Evolutionary conservation across 2,329 filamentous ascomycete species (phyloP), one percentile per base, ranked within the genome.

Genomic region (Fusarium floridanum): DNA sequence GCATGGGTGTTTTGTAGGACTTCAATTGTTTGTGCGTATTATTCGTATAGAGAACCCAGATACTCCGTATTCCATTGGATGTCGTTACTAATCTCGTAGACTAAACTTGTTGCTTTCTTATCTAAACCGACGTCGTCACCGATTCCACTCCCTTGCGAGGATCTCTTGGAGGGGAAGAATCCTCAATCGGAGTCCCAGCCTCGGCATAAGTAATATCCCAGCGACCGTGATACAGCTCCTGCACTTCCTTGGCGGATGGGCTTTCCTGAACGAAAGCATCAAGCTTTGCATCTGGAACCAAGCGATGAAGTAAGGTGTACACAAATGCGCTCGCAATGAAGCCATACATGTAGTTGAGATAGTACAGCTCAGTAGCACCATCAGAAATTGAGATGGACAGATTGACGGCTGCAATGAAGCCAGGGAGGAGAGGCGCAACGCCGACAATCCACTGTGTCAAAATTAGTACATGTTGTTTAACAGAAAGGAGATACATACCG

Each of bases 401-500:
- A 57, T 84, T 82, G 12, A 86, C 81, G 5, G 84, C 81, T 2
- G 82, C 81, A 8, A 86, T 77, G 67, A 87, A 85, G 14, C 85
- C 85, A 0, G 85, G 85, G 59, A 87, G 70, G 5, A 80, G 81
- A 1, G 85, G 85, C 0, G 77, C 79, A 5, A 84, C 82, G 6
- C 84, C 84, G 22, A 82, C 74, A 22, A 82, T 66, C 83, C 85
- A 86, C 82, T 86, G 34, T 2, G 8, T 1, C 4, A 16, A 22
- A 12, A 48, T 76, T 53, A 73, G 68, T 27, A 2, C 32, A 5
- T 14, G 17, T 27, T n/a, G 5, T 6, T 2, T 3, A 5, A 3
- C 34, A 7, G 2, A 17, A 22, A 17, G 11, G 12, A n/a, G 7
- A n/a, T 22, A 80, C 83, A 72, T 75, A 85, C 83, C 32, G 84